Base-by-base conservation (phyloP, 2,329 filamentous ascomycete genomes). In the Diaporthe ilicicola region DNA sequence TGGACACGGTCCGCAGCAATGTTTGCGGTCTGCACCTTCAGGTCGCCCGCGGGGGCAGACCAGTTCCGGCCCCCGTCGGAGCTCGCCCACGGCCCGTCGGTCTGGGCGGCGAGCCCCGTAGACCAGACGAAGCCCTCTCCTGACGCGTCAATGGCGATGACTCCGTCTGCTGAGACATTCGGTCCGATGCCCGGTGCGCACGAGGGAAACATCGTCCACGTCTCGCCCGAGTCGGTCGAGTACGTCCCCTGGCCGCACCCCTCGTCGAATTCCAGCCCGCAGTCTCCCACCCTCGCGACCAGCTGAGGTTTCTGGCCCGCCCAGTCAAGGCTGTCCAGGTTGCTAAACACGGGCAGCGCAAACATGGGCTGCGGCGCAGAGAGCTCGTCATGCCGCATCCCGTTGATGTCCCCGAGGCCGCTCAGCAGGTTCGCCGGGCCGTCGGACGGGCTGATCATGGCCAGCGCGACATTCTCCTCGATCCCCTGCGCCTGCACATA, bases 261-360 rank as follows among this genome's bases (percentile, higher is more conserved):
- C 12, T n/a, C 46, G 32, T 34, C 51, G 15, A 27, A 61, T 17
- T 62, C 61, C 22, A 69, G 67, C 32, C 67, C 67, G n/a, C 67
- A 69, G 24, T 69, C 67, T 19, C 67, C 67, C 29, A 62, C 67
- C 4, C 32, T 24, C 5, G 67, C 54, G 5, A 69, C 55, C n/a
- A 69, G 19, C 15, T 32, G 24, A 2, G 67, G 67, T 17, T 34
- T 59, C 55, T 69, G 67, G 22, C 67, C 67, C 6, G 67, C 67
- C 67, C 67, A 69, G 54, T 69, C 67, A 4, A 69, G 42, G 17
- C 55, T 69, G 46, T 69, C 67, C 29, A 69, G 54, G 32, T 69
- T 69, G 46, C 67, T 69, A 17, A 69, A 69, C 7, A 55, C 67
- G 1, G 67, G 67, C 32, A 69, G 46, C 1, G 22, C 54, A 32